Percentiles rank a stretch among this genome's conserved stretches.
These are phyloP conservation scores for Sonneratia alba DNA, from an alignment of 345 rosid species.

Conservation along the genomic window DNA sequence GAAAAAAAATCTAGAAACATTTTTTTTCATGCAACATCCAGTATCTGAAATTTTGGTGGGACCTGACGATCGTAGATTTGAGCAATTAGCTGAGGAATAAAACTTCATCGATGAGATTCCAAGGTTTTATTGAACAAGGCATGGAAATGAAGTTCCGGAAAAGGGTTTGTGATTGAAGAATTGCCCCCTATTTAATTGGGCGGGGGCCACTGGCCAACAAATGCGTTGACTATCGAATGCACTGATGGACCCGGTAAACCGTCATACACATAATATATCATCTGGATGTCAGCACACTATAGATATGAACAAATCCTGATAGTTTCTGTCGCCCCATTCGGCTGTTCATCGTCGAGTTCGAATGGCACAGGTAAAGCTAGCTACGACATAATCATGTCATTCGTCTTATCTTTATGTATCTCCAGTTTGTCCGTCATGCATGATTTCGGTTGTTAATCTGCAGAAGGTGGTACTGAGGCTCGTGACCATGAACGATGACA, in stretches of 20 bases:
- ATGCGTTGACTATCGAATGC: background rate
- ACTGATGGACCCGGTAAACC: background rate
- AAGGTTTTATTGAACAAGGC: too few species aligned
- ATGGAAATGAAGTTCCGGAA: too few species aligned
- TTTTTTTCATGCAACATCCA: too few species aligned
- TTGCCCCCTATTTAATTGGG: too few species aligned
- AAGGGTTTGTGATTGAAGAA: too few species aligned
- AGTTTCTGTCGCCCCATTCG: background rate
- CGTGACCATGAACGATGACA: constrained; percentile 20
- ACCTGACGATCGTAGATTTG: too few species aligned
- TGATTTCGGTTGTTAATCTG: background rate
- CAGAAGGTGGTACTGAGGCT: constrained; percentile 26
- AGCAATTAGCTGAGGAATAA: too few species aligned
- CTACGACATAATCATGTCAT: background rate
- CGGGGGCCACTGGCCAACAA: background rate
- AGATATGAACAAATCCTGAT: background rate
- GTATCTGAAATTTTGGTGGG: too few species aligned
- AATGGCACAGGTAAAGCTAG: background rate
- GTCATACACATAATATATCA: background rate
- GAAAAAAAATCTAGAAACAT: too few species aligned
- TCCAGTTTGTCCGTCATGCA: background rate
- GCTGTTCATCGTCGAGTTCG: background rate
- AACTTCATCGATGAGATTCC: too few species aligned
- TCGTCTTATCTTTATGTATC: background rate
- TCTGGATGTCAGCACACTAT: background rate